Evolutionary conservation across 345 rosid species (phyloP).

Genomic region (Eucalyptus polybractea): DNA sequence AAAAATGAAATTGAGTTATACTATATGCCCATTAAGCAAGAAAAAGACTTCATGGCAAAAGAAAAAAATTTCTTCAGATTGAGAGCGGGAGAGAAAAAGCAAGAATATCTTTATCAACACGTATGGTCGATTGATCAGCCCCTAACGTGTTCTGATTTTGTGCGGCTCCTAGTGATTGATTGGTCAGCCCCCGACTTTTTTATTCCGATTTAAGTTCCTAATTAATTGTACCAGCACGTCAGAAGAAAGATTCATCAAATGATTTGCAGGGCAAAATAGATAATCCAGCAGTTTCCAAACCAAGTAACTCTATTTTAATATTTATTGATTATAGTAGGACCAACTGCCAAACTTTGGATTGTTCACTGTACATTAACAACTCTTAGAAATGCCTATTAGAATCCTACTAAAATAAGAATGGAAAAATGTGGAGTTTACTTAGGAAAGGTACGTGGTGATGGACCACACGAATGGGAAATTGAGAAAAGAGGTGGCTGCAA

Average conservation of each 20-base stretch:
- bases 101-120: not conserved
- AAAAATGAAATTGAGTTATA: not conserved
- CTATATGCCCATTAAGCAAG: not conserved
- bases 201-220: not conserved
- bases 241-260: not conserved
- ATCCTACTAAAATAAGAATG: not conserved
- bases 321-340: not conserved
- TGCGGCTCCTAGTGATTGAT: not conserved
- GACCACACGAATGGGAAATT: not conserved
- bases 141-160: not conserved
- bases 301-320: not conserved
- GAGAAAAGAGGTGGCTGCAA: not conserved
- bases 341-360: not conserved
- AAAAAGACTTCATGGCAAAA: not conserved
- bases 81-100: not conserved
- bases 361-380: not conserved
- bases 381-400: not conserved
- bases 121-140: not conserved
- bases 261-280: not conserved
- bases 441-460: not conserved
- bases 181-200: not conserved
- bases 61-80: not conserved
- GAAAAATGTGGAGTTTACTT: not conserved
- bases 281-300: not conserved
- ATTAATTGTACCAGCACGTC: not conserved